Base-by-base conservation (phyloP, 208 protist genomes). In the Tritrichomonas musculus region DNA sequence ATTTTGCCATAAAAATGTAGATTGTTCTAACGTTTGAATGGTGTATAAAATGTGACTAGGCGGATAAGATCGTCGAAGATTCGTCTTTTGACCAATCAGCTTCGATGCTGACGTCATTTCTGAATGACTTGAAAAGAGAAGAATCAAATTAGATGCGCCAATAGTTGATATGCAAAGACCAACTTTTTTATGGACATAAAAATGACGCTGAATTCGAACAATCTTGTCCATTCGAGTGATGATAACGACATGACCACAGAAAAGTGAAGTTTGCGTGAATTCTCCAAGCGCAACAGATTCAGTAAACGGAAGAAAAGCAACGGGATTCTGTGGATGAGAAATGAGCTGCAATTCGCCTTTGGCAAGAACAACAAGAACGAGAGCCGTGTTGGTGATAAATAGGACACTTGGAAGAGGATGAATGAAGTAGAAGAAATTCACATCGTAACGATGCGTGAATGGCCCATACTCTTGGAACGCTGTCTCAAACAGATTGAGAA, bases 291-390 rank as follows among this genome's bases (percentile, higher is more conserved):
- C 36, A 9, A 53, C 22, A n/a, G 73, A 27, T 47, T 84, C 73
- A 84, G 41, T 84, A 53, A 84, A 53, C 9, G 73, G 77, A 39
- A 88, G 25, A 50, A 88, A 88, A 39, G 77, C 41, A 39, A 88
- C 30, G 53, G 47, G 20, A n/a, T 39, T 39, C 30, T 53, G 11
- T 14, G 77, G 77, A 17, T 88, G 47, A n/a, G 33, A 8, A 53
- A 88, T 57, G 2, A 88, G 30, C 57, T 60, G 3, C 11, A 88
- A 33, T 60, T n/a, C 27, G 33, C 47, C 47, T 57, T 47, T 57
- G 0, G 77, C 41, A 3, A 88, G 5, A 88, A 88, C 47, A 39
- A 88, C 1, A 5, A 88, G 2, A 39, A 57, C 1, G 0, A 88
- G 4, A 9, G 11, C 27, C 1, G 33, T 88, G 17, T 88, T 33